A percentile compares a stretch with the other conserved stretches of the same genome.
Evolutionary conservation across 176 grass and related monocot genomes (phyloP).

Genomic region (Eleusine coracana): DNA sequence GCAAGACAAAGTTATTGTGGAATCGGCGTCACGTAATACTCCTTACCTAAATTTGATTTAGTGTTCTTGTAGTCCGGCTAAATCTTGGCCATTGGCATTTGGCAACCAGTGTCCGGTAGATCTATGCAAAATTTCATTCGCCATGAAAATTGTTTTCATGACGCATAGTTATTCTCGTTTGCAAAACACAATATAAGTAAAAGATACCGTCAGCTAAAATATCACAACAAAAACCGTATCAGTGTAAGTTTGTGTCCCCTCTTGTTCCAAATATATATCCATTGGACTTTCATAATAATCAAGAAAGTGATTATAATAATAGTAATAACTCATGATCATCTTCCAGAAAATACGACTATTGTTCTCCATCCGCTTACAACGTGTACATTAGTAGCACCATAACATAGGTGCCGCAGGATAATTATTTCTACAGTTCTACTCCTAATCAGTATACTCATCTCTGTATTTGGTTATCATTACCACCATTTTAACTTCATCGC

Average conservation of each 20-base stretch:
- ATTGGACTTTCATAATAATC: neutral
- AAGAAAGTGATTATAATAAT: neutral
- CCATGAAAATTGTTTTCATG: neutral
- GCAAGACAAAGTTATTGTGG: neutral
- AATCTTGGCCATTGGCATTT: neutral
- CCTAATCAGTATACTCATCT: too few species aligned
- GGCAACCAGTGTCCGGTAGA: neutral
- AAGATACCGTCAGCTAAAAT: neutral
- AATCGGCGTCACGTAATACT: neutral
- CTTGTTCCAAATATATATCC: too few species aligned
- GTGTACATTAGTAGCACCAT: neutral
- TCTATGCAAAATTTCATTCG: neutral
- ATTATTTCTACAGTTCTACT: neutral
- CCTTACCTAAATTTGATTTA: neutral
- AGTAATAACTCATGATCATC: neutral
- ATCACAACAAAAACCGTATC: neutral
- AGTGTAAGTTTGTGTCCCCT: neutral
- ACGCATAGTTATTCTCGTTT: neutral
- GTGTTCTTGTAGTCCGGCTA: neutral
- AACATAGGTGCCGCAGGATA: neutral
- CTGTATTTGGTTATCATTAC: neutral
- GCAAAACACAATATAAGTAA: neutral
- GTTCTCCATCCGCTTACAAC: neutral
- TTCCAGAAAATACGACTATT: neutral
- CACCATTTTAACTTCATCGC: neutral